phyloP scores from a whole-genome alignment of 2,329 filamentous ascomycete species.

The Magnaporthales sp. region DNA sequence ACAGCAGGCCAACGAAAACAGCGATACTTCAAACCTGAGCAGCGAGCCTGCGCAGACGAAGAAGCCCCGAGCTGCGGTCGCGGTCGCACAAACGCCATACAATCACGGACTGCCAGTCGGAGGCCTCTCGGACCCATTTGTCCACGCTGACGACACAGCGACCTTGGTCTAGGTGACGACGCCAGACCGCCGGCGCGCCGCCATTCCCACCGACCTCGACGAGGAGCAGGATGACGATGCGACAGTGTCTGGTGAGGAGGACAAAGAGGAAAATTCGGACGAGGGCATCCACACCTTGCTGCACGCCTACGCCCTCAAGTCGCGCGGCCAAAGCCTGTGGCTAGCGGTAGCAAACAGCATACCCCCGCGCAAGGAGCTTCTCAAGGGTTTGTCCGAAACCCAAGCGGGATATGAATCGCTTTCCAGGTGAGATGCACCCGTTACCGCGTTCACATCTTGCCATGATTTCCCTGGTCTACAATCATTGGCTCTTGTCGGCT shows the following conservation, averaged over 20 bases:
- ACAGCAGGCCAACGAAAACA: neutral
- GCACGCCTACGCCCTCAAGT: neutral
- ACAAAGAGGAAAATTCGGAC: neutral
- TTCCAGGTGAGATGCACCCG: neutral
- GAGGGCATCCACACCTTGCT: neutral
- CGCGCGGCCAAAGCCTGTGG: neutral
- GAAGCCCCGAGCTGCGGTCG: neutral
- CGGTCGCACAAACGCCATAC: neutral
- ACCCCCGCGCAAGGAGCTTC: neutral
- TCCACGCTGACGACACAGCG: neutral
- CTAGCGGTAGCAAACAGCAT: neutral
- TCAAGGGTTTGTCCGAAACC: neutral
- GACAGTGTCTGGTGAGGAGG: neutral
- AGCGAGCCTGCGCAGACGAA: neutral
- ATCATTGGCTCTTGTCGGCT: neutral
- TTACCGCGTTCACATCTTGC: no score
- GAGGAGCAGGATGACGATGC: neutral
- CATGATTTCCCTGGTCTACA: neutral
- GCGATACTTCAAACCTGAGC: neutral
- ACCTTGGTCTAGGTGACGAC: neutral
- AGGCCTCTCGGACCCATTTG: neutral
- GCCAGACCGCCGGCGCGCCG: no score
- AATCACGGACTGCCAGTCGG: no score
- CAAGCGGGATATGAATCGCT: neutral
- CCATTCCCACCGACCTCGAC: neutral